Evolutionary conservation across 2,329 filamentous ascomycete species (phyloP).

Genomic region (Dactylellina sp.): DNA sequence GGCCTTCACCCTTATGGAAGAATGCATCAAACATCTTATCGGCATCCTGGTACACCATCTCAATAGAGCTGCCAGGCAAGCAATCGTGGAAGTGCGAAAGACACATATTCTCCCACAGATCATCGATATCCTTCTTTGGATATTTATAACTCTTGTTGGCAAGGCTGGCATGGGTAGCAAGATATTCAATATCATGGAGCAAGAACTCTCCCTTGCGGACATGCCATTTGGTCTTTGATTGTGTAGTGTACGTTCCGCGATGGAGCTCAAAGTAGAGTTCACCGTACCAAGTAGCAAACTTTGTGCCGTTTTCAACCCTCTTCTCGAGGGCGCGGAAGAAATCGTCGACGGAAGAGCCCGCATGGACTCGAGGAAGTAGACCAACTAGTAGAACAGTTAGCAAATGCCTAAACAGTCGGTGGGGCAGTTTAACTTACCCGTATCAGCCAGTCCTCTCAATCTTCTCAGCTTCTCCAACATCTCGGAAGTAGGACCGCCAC

Average conservation of each 20-base stretch:
- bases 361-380: slow-evolving; percentile 83
- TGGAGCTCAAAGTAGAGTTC: slow-evolving; percentile 98
- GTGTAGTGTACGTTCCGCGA: slow-evolving; percentile 95
- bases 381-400: slow-evolving; percentile 68
- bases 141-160: slow-evolving; percentile 81
- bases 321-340: slow-evolving; percentile 89
- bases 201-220: slow-evolving; percentile 87
- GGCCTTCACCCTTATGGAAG: slow-evolving; percentile 78
- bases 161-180: slow-evolving; percentile 86
- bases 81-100: slow-evolving; percentile 99
- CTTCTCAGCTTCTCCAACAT: slow-evolving; percentile 94
- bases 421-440: slow-evolving; percentile 63
- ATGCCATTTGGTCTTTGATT: slow-evolving; percentile 96
- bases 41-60: slow-evolving; percentile 98
- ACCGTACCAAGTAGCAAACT: slow-evolving; percentile 95
- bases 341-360: slow-evolving; percentile 90
- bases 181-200: slow-evolving; percentile 85
- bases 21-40: slow-evolving; percentile 87
- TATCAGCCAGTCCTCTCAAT: slow-evolving; percentile 91
- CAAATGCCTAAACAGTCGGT: no score
- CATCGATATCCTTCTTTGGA: slow-evolving; percentile 91
- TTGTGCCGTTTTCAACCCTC: slow-evolving; percentile 72
- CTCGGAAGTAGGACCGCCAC: slow-evolving; percentile 92
- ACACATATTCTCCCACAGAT: slow-evolving; percentile 92
- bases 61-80: slow-evolving; percentile 91